Conservation (phyloP, 1,284 basidiomycete species). For the Sutorius eximius region DNA sequence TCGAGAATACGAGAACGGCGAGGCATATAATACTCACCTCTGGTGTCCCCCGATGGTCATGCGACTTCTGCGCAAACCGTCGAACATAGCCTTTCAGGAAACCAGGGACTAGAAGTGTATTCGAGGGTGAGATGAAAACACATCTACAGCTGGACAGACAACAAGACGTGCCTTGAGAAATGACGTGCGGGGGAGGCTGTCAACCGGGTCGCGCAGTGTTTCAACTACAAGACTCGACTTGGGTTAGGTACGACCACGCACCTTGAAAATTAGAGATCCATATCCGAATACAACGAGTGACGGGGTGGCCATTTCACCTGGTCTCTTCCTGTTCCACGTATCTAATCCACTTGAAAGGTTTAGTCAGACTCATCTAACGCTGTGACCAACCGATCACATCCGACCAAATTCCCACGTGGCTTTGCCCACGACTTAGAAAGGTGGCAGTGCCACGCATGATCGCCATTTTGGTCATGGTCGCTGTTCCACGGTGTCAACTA, state of each 20-base stretch:
- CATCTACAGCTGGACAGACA: neutral
- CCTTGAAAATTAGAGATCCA: constrained; percentile 82
- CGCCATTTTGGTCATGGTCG: neutral
- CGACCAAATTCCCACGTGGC: no score
- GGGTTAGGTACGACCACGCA: constrained; percentile 23
- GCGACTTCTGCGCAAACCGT: constrained; percentile 83
- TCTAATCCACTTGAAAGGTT: neutral
- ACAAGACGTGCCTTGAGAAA: constrained; percentile 49
- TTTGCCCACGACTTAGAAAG: no score
- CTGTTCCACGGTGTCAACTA: no score
- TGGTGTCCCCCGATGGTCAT: constrained; percentile 83
- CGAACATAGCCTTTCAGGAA: constrained; percentile 86
- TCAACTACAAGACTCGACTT: neutral
- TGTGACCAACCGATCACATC: neutral
- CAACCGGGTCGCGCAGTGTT: neutral
- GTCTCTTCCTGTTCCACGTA: neutral
- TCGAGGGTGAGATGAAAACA: neutral
- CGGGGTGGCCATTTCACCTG: constrained; percentile 16
- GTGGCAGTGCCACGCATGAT: constrained; percentile 7
- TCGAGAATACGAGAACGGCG: neutral
- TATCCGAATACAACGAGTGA: constrained; percentile 76
- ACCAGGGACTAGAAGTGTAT: constrained; percentile 55
- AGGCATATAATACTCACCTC: constrained; percentile 46
- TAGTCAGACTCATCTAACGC: neutral
- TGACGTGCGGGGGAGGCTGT: constrained; percentile 73